Evolutionary conservation across 148 eudicot species (phyloP), one percentile per base, ranked within the genome.

Genomic region (Diospyros kaki): DNA sequence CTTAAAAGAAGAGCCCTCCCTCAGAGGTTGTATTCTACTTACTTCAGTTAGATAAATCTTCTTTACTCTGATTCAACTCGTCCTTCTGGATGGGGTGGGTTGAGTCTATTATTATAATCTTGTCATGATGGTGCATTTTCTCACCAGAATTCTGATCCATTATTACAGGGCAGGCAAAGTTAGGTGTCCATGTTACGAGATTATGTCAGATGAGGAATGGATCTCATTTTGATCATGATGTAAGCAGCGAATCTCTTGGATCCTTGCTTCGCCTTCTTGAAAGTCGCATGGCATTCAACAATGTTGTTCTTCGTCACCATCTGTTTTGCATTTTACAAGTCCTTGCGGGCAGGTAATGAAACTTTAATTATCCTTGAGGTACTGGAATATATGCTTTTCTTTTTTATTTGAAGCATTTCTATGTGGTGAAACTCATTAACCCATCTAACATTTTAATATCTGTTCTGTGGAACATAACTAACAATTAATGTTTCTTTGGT

Each of bases 291-390:
- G 93, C 96, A 58, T 92, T 92, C 77, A 85, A 85, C 83, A 94
- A 94, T 80, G 84, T 90, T 72, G 75, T 72, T 65, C 96, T 94
- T 67, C 91, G 98, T 43, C 98, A 94, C 85, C 87, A 92, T 81
- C 58, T 94, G 63, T 94, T 90, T 90, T 90, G 97, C 89, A 89
- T 88, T 68, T 86, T 94, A 79, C 98, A 94, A 85, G 98, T 90
- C 64, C 87, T 94, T 69, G 93, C 96, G 14, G 89, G 97, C 82
- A 94, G 98, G 98, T 91, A 72, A 67, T 53, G 56, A 1, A 48
- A 48, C 52, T 48, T 48, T 48, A 48, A 48, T 1, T 48, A 48
- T 4, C 6, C 52, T 48, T 28, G 28, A 28, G 28, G 28, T 28
- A 28, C 28, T 28, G 28, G 28, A 28, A 28, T 28, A 28, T 28